Conservation (phyloP, 345 rosid species). For the Brassica nigra region DNA sequence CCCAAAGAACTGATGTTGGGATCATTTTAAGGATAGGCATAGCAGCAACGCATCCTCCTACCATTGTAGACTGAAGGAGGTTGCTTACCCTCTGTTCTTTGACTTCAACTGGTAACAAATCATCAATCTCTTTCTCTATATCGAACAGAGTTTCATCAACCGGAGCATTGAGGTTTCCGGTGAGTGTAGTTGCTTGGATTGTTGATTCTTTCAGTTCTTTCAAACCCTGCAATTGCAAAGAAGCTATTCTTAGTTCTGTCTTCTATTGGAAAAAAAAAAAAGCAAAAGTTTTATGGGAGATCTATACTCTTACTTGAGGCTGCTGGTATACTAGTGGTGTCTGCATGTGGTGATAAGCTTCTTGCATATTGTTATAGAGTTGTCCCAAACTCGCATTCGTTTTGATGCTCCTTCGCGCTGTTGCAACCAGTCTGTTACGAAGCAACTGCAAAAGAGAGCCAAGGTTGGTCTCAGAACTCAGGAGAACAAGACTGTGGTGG, state of each 20-base stretch:
- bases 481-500: neutral
- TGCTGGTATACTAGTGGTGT: constrained; percentile 77
- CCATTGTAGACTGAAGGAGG: constrained; percentile 88
- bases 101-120: constrained; percentile 84
- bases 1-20: constrained; percentile 1
- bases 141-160: constrained; percentile 82
- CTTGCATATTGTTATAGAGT: constrained; percentile 81
- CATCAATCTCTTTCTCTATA: constrained; percentile 82
- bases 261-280: neutral
- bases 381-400: constrained; percentile 81
- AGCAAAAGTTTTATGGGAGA: neutral
- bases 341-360: constrained; percentile 81
- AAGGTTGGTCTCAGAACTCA: neutral
- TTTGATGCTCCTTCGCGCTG: constrained; percentile 42
- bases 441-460: neutral
- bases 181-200: constrained; percentile 69
- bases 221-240: constrained; percentile 60
- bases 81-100: constrained; percentile 97
- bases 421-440: constrained; percentile 3
- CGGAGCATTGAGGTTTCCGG: constrained; percentile 79
- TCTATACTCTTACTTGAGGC: constrained; percentile 44
- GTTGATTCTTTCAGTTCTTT: constrained; percentile 90
- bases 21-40: neutral
- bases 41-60: constrained; percentile 38
- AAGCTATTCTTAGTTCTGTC: neutral